phyloP scores from a whole-genome alignment of 495 filamentous ascomycete species.

The Mytilinidion resinicola region DNA sequence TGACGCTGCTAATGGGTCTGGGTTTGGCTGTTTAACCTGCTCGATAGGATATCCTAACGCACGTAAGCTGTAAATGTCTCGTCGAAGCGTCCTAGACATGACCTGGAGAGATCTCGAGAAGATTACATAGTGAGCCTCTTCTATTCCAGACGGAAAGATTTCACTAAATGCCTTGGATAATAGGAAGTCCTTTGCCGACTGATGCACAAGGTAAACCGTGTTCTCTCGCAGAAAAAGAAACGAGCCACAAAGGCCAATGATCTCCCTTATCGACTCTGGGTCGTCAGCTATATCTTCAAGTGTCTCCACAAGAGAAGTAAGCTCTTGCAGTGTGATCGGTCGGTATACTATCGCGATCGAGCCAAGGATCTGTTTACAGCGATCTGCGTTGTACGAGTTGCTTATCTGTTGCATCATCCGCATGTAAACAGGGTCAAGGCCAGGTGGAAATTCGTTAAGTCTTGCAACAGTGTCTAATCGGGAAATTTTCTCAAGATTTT shows the following conservation, averaged over 20 bases:
- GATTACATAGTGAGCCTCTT: constrained; percentile 17
- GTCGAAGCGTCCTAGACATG: constrained; percentile 27
- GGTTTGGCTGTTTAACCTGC: not conserved
- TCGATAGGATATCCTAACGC: constrained; percentile 1
- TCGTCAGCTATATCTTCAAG: not conserved
- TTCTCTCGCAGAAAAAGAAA: not conserved
- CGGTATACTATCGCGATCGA: not conserved
- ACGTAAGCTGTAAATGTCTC: constrained; percentile 27
- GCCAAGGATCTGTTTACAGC: constrained; percentile 1
- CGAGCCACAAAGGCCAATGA: constrained; percentile 13
- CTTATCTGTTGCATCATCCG: constrained; percentile 31
- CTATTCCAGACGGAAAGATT: constrained; percentile 16
- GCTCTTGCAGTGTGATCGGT: not conserved
- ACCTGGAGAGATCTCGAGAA: constrained; percentile 27
- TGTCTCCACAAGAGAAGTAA: not conserved
- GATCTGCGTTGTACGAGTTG: constrained; percentile 25
- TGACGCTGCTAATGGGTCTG: not conserved
- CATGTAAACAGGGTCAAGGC: constrained; percentile 29
- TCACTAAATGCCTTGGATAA: not conserved
- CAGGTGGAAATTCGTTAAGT: constrained; percentile 22
- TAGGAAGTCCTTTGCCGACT: constrained; percentile 1
- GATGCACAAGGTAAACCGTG: not conserved
- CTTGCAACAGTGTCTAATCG: not conserved
- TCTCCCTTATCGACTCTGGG: constrained; percentile 8
- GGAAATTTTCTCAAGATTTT: constrained; percentile 13